phyloP scores from a whole-genome alignment of 2,329 filamentous ascomycete genomes.

The Monosporascus sp. region DNA sequence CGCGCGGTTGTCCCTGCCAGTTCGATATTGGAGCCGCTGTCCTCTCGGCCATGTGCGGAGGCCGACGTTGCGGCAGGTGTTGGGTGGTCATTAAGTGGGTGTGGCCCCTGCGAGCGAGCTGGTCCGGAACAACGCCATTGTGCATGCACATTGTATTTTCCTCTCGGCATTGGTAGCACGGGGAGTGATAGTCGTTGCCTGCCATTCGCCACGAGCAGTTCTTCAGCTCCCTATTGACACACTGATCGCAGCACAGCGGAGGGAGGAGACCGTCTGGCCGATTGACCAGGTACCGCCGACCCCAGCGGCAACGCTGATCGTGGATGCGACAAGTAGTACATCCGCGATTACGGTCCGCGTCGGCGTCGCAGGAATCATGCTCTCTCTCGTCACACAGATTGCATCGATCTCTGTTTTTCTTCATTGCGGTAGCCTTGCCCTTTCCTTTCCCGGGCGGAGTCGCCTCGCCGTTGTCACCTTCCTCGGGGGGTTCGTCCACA shows the following conservation, averaged over 20 bases:
- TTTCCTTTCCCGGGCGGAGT: too few species aligned
- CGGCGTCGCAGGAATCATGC: not conserved
- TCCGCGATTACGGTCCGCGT: not conserved
- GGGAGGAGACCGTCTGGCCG: slow-evolving; percentile 6
- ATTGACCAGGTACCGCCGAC: not conserved
- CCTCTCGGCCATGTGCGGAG: not conserved
- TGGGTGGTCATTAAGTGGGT: not conserved
- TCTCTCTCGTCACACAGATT: not conserved
- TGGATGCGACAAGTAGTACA: not conserved
- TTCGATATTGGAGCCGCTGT: too few species aligned
- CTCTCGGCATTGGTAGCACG: not conserved
- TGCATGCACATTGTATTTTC: not conserved
- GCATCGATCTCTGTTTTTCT: not conserved
- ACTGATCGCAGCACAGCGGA: slow-evolving; percentile 7
- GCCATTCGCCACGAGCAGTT: not conserved
- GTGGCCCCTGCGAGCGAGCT: not conserved
- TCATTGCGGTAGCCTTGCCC: too few species aligned
- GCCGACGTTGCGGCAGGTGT: not conserved
- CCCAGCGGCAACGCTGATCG: slow-evolving; percentile 1
- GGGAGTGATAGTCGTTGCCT: not conserved
- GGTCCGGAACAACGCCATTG: not conserved
- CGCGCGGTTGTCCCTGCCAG: too few species aligned
- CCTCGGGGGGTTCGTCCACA: too few species aligned
- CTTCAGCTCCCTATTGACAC: not conserved
- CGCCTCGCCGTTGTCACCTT: too few species aligned